phyloP scores from a whole-genome alignment of 495 filamentous ascomycete genomes.

The Podospora sp. region DNA sequence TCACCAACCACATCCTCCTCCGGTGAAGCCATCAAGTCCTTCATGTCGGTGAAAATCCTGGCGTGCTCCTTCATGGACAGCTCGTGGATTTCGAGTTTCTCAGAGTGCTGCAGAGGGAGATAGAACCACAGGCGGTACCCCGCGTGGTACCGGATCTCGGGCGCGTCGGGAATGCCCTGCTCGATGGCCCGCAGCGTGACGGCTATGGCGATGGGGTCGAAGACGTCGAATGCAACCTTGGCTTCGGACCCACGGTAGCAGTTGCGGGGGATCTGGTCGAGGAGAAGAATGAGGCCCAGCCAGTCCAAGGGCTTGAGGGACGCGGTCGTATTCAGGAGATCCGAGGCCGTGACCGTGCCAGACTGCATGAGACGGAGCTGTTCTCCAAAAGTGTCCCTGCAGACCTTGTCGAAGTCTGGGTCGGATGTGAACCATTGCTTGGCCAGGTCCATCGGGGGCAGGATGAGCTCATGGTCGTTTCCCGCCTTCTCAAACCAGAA shows the following conservation, averaged over 20 bases:
- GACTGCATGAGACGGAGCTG: constrained; percentile 12
- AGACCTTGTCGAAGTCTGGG: constrained; percentile 3
- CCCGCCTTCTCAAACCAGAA: constrained; percentile 12
- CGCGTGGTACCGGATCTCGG: constrained; percentile 18
- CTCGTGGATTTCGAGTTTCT: constrained; percentile 25
- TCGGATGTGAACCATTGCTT: constrained; percentile 15
- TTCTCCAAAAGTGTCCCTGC: not conserved
- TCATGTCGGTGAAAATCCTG: constrained; percentile 15
- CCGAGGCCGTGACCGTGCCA: not conserved
- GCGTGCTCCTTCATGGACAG: constrained; percentile 14
- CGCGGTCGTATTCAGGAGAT: constrained; percentile 18
- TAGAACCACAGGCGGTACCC: constrained; percentile 27
- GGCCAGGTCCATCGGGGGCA: constrained; percentile 2
- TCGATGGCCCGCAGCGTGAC: constrained; percentile 16
- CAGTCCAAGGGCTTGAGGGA: constrained; percentile 23
- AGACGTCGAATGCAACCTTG: constrained; percentile 9
- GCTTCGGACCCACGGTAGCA: constrained; percentile 21
- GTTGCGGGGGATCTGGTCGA: constrained; percentile 33
- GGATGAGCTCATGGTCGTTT: constrained; percentile 5
- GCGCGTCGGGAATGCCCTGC: constrained; percentile 15
- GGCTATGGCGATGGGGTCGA: constrained; percentile 19
- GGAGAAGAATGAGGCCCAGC: constrained; percentile 25
- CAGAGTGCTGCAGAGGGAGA: constrained; percentile 31
- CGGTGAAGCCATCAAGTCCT: not conserved
- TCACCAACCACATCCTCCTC: not conserved